Base-by-base conservation (phyloP, 2,329 filamentous ascomycete genomes). In the Periconia digitata region DNA sequence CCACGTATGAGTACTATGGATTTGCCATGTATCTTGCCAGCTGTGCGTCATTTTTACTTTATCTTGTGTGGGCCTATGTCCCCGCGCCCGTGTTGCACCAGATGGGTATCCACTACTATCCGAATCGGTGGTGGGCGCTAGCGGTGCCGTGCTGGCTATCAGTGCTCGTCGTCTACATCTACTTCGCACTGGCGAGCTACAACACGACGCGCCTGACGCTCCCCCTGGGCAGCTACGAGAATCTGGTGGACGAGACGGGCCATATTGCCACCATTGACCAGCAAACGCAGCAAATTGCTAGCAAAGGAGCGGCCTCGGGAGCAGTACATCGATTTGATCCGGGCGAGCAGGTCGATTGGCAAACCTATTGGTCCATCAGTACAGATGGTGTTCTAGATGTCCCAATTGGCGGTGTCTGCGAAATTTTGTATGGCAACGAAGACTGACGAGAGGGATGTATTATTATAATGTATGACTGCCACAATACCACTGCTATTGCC, bases 1-100 rank as follows among this genome's bases (percentile, higher is more conserved):
- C 94, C n/a, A 99, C 94, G 0, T 97, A 99, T 76, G 94, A 99
- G 70, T 99, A 97, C 82, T 97, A 97, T 71, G 94, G 94, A 69
- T 99, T 99, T 74, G 92, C 95, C 45, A 82, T 99, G 42, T 97
- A 99, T 75, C 81, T 99, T 34, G 90, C 92, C 66, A 92, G 87
- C 53, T 90, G 86, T 18, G 78, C 94, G 43, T 85, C 85, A 2
- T 97, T 97, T 69, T 77, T 85, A 12, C 80, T 86, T 53, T 87
- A 87, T 67, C 72, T 87, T 18, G 75, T 87, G 10, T 96, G 92
- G 94, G 88, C 88, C 13, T 97, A 94, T 73, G 84, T 97, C 6
- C 94, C 94, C 0, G 90, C 88, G 20, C 91, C 92, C 0, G 91
- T 97, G 69, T 80, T 99, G 37, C 91, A 96, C 69, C 90, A 90